Percentiles rank a stretch among this genome's conserved stretches.
Evolutionary conservation across 345 rosid species (phyloP).

Genomic region (Brassica napus): DNA sequence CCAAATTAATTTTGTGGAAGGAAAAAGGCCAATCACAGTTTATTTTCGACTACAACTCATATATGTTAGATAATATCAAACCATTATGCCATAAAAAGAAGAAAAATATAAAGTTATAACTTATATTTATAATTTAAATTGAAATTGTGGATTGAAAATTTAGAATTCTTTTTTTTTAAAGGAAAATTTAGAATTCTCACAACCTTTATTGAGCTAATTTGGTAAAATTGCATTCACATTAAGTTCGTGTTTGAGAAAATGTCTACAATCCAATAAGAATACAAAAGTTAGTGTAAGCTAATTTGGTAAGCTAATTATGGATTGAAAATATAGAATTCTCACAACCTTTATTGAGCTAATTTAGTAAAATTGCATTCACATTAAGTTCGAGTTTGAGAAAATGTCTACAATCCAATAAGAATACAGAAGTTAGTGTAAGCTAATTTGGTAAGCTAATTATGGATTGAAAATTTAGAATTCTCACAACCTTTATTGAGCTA

Average conservation of each 20-base stretch:
- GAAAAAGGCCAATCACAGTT: slow-evolving; percentile 14
- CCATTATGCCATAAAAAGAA: background rate
- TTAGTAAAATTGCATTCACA: slow-evolving; percentile 10
- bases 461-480: too few species aligned
- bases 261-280: background rate
- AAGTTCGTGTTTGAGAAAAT: background rate
- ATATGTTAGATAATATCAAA: background rate
- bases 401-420: slow-evolving; percentile 3
- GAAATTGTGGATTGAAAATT: too few species aligned
- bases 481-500: background rate
- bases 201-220: slow-evolving; percentile 7
- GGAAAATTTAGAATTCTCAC: too few species aligned
- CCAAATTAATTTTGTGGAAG: background rate
- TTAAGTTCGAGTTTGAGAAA: background rate
- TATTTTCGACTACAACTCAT: slow-evolving; percentile 14
- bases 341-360: slow-evolving; percentile 3
- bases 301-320: too few species aligned
- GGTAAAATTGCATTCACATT: slow-evolving; percentile 2
- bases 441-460: too few species aligned
- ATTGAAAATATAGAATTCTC: too few species aligned
- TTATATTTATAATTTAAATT: slow-evolving; percentile 1
- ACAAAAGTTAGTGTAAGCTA: background rate
- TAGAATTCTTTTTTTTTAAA: too few species aligned
- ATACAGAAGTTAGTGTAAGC: background rate
- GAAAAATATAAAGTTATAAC: background rate